Base-by-base conservation (phyloP, 2,329 filamentous ascomycete genomes). In the Colletotrichum destructivum region DNA sequence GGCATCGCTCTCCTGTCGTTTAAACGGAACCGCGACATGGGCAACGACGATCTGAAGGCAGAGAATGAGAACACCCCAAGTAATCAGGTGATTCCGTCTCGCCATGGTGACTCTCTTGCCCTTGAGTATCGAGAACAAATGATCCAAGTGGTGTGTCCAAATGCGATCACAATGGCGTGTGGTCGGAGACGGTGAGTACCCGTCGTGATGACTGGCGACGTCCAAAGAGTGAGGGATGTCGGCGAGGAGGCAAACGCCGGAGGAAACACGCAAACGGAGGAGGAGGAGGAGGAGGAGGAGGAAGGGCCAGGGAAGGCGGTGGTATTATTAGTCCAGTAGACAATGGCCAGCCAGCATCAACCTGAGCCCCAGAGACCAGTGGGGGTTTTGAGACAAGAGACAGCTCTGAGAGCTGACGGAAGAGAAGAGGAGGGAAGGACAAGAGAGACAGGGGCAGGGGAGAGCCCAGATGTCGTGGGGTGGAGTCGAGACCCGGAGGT, bases 11-110 rank as follows among this genome's bases (percentile, higher is more conserved):
- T 83, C 81, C 67, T 84, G 81, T 71, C 83, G 81, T 72, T 75
- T 76, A 23, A 78, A 65, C 47, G 80, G 74, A 9, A 76, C 76
- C 40, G 81, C 75, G 67, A 75, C 78, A 52, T 81, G 79, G 13
- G 82, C 82, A 26, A 77, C 75, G 23, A 79, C 81, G 57, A 81
- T 73, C 54, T 86, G 82, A 31, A 85, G 75, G 52, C 78, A 77
- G 52, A 86, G 59, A 4, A 81, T 61, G 26, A 86, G 75, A 74
- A 81, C 82, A 67, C 87, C 74, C 55, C 86, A 73, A 46, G 79
- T 79, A 79, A 79, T 82, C 54, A 83, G 66, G 59, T 78, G 79
- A 66, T 75, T 69, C 72, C 80, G 77, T 69, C 75, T 80, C 46
- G 65, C 69, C 69, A 71, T 71, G 52, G n/a, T 60, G 47, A 60